Base-by-base conservation (phyloP, 2,329 filamentous ascomycete genomes). In the Ascomycota sp. region DNA sequence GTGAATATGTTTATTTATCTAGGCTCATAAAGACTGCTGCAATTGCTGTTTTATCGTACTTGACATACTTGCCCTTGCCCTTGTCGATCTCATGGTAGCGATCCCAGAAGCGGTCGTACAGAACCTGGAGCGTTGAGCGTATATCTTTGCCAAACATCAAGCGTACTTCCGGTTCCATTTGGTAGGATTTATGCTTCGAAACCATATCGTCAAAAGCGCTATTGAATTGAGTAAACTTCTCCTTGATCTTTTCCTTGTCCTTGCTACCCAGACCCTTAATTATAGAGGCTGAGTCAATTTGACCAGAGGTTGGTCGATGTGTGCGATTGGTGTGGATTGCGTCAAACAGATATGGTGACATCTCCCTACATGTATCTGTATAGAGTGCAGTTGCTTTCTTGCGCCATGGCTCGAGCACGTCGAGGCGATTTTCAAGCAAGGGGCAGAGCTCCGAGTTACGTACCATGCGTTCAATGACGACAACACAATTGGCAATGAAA, bases 31-130 rank as follows among this genome's bases (percentile, higher is more conserved):
- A 74, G 8, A 76, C 62, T 16, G 69, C 68, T 32, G 77, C 71
- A 46, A 98, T 75, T 32, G 72, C 69, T 29, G 64, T 64, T 61
- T 93, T 93, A 59, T 93, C 84, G 52, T 92, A 95, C 59, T 92
- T 93, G 52, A 92, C 83, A 55, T 95, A 92, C 56, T 98, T 98
- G 44, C 86, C 86, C 57, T 84, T 91, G 38, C 89, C 89, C 61
- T 92, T 93, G 57, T 95, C 86, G 41, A 95, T 74, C 56, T 95
- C 89, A 51, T 93, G 84, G 51, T 98, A 98, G 25, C 86, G 70
- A 55, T 95, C 89, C 73, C 82, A 95, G 57, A 98, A 98, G 31
- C 89, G 69, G 40, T 77, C 78, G 57, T 98, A 98, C 10, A 98
- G 64, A 35, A 86, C 84, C 57, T 95, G 86, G 36, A 98, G 75